phyloP scores from a whole-genome alignment of 2,329 filamentous ascomycete species.

The Penicillium sp. region DNA sequence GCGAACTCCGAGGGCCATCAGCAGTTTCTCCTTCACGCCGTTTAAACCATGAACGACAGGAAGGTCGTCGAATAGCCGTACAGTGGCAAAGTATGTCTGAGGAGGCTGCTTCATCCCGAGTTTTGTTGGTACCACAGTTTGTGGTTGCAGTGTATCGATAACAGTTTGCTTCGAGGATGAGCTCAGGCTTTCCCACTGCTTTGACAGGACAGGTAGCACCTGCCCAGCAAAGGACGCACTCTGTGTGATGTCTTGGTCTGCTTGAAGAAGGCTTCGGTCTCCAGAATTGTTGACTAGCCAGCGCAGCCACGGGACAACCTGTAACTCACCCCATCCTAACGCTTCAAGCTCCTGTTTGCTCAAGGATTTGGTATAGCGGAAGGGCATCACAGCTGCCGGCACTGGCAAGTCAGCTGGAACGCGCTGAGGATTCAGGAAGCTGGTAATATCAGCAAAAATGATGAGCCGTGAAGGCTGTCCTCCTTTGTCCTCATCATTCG shows the following conservation, averaged over 20 bases:
- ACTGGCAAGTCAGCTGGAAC: slow-evolving; percentile 79
- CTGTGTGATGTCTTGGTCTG: slow-evolving; percentile 65
- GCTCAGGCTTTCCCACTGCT: slow-evolving; percentile 80
- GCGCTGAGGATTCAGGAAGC: slow-evolving; percentile 69
- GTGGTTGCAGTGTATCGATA: slow-evolving; percentile 58
- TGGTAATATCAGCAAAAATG: slow-evolving; percentile 67
- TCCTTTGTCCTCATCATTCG: slow-evolving; percentile 54
- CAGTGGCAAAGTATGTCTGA: slow-evolving; percentile 88
- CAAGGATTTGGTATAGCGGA: slow-evolving; percentile 72
- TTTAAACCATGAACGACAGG: slow-evolving; percentile 72
- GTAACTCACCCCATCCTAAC: slow-evolving; percentile 80
- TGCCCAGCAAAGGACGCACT: slow-evolving; percentile 70
- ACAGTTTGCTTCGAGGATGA: slow-evolving; percentile 62
- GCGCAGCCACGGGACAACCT: slow-evolving; percentile 77
- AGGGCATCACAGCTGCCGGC: slow-evolving; percentile 76
- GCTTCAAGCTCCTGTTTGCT: slow-evolving; percentile 65
- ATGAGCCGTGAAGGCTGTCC: slow-evolving; percentile 66
- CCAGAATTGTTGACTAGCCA: slow-evolving; percentile 68
- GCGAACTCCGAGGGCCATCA: slow-evolving; percentile 76
- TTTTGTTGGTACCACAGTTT: slow-evolving; percentile 83
- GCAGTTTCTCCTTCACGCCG: slow-evolving; percentile 83
- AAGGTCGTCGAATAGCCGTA: slow-evolving; percentile 90
- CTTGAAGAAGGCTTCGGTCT: slow-evolving; percentile 52
- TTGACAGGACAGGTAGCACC: slow-evolving; percentile 75
- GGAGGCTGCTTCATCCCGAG: slow-evolving; percentile 78